Evolutionary conservation across 163 green algal species (phyloP).

Genomic region (Volvox carteri): DNA sequence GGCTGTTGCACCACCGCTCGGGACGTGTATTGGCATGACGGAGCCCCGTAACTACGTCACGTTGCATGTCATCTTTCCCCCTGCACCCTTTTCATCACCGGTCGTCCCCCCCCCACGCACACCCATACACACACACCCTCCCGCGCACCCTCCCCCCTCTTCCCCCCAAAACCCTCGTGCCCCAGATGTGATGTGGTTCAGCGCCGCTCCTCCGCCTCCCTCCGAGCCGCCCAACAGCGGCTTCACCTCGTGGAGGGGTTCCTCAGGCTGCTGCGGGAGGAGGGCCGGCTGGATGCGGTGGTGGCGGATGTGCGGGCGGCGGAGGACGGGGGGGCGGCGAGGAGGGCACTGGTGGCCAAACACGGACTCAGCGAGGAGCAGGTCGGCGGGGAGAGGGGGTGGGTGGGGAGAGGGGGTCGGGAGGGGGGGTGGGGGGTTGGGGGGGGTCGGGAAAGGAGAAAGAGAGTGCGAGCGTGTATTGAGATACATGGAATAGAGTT

Average conservation of each 20-base stretch:
- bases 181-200: slow-evolving; percentile 77
- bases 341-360: slow-evolving; percentile 63
- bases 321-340: slow-evolving; percentile 74
- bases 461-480: not conserved
- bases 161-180: not conserved
- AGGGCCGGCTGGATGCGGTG: slow-evolving; percentile 76
- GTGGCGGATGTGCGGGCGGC: slow-evolving; percentile 75
- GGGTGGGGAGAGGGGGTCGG: not conserved
- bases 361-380: slow-evolving; percentile 74
- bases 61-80: no score
- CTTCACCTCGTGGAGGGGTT: slow-evolving; percentile 88
- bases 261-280: slow-evolving; percentile 71
- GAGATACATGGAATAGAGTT: not conserved
- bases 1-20: no score
- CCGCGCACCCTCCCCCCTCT: not conserved
- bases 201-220: slow-evolving; percentile 69
- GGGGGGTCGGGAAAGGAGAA: not conserved
- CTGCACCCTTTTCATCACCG: no score
- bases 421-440: not conserved
- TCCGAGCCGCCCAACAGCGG: slow-evolving; percentile 69
- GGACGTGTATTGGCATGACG: no score
- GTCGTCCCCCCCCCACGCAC: no score
- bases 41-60: no score
- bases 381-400: slow-evolving; percentile 5
- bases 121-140: no score